Conservation (phyloP, 495 filamentous ascomycete species). For the Penicillium odoratum region DNA sequence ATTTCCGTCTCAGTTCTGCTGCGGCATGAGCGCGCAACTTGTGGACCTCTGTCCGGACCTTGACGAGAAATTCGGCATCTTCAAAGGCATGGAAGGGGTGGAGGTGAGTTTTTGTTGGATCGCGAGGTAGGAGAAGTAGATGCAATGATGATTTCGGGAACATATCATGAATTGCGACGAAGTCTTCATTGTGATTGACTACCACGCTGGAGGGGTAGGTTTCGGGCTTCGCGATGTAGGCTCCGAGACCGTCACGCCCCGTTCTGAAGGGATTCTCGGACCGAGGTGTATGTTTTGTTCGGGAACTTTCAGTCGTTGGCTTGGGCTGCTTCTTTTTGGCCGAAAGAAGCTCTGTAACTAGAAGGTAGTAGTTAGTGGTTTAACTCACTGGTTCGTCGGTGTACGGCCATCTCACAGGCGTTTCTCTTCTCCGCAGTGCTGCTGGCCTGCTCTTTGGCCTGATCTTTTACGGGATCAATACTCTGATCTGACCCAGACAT, state of each 20-base stretch:
- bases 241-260: conserved; percentile 63
- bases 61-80: conserved; percentile 67
- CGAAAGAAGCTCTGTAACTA: conserved; percentile 71
- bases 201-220: conserved; percentile 61
- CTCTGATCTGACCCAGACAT: not conserved
- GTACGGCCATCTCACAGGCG: conserved; percentile 35
- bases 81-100: conserved; percentile 81
- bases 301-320: conserved; percentile 21
- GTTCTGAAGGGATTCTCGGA: conserved; percentile 26
- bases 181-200: conserved; percentile 66
- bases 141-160: conserved; percentile 87
- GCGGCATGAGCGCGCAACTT: conserved; percentile 67
- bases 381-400: not conserved
- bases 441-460: conserved; percentile 6
- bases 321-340: conserved; percentile 53
- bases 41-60: conserved; percentile 57
- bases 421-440: conserved; percentile 39
- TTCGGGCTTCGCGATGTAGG: conserved; percentile 69
- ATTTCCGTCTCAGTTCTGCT: conserved; percentile 69
- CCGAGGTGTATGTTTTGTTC: not conserved
- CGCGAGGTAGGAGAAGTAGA: conserved; percentile 80
- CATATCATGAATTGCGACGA: conserved; percentile 78
- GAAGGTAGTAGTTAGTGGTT: not conserved
- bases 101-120: conserved; percentile 55
- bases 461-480: not conserved